phyloP scores from a whole-genome alignment of 1,284 basidiomycete species.

The Pseudomicrostroma phylloplanum region DNA sequence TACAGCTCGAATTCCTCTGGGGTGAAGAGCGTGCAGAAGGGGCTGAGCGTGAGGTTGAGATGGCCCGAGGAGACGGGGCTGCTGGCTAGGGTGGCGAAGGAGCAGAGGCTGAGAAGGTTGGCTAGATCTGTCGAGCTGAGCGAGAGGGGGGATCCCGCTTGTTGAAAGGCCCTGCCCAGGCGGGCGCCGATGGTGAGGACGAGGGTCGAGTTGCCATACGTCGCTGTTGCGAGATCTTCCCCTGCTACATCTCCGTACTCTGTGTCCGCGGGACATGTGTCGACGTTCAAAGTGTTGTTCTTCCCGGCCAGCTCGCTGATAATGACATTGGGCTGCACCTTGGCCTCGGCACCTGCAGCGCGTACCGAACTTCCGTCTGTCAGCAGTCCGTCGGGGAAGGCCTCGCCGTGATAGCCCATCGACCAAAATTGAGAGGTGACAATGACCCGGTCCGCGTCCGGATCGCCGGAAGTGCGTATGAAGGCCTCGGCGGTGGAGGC shows the following conservation, averaged over 20 bases:
- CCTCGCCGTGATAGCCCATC: conserved; percentile 14
- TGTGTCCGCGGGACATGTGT: conserved; percentile 15
- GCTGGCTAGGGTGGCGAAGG: conserved; percentile 19
- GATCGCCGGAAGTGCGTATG: conserved; percentile 18
- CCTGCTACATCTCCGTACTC: conserved; percentile 4
- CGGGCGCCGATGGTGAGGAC: conserved; percentile 15
- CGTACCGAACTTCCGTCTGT: not conserved
- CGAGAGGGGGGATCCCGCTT: conserved; percentile 11
- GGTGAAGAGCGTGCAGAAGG: conserved; percentile 18
- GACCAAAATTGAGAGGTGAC: conserved; percentile 22
- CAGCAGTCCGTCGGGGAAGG: conserved; percentile 13
- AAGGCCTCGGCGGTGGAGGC: conserved; percentile 7
- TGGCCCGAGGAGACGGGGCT: conserved; percentile 12
- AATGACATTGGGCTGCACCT: conserved; percentile 13
- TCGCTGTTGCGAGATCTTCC: conserved; percentile 14
- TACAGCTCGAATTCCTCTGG: conserved; percentile 18
- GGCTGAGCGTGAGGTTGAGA: conserved; percentile 12
- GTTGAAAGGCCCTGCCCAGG: conserved; percentile 9
- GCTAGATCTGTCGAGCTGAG: conserved; percentile 17
- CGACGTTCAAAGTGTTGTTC: conserved; percentile 25
- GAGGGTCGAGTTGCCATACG: conserved; percentile 17
- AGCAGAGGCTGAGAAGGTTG: conserved; percentile 16
- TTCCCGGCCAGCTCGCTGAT: conserved; percentile 14
- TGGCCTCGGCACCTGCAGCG: conserved; percentile 3
- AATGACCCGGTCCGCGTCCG: conserved; percentile 19